Evolutionary conservation across 2,329 filamentous ascomycete species (phyloP).

Genomic region (Raffaelea deltoideospora): DNA sequence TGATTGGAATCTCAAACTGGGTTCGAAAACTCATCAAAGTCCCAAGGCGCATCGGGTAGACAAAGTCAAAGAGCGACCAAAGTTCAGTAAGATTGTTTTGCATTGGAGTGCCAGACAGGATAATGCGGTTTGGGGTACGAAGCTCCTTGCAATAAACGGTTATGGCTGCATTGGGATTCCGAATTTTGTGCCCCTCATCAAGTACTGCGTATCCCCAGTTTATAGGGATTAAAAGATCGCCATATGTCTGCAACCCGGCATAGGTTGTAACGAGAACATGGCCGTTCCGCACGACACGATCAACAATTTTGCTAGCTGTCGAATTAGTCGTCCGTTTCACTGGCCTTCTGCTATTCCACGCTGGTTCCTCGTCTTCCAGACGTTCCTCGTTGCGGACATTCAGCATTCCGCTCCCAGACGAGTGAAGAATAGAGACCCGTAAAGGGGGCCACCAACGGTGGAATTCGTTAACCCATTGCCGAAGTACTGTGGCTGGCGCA

Average conservation of each 20-base stretch:
- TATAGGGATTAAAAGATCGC: conserved; percentile 63
- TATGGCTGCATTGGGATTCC: conserved; percentile 88
- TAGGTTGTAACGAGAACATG: conserved; percentile 95
- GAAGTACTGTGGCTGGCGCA: conserved; percentile 84
- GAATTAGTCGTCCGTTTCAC: conserved; percentile 37
- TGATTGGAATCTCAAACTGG: conserved; percentile 89
- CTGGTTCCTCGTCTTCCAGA: conserved; percentile 38
- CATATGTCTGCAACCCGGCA: conserved; percentile 85
- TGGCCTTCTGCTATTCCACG: conserved; percentile 25
- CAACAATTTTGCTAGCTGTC: conserved; percentile 65
- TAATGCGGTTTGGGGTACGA: conserved; percentile 76
- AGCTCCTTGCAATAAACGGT: conserved; percentile 93
- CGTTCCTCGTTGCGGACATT: conserved; percentile 54
- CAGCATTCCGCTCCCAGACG: conserved; percentile 92
- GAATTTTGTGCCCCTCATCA: conserved; percentile 95
- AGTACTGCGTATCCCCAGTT: conserved; percentile 90
- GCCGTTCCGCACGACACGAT: conserved; percentile 67
- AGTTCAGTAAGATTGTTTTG: too few species aligned
- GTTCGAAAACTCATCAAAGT: conserved; percentile 81
- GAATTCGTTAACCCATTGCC: conserved; percentile 97
- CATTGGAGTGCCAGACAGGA: conserved; percentile 91
- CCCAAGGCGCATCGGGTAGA: conserved; percentile 89
- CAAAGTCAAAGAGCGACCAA: conserved; percentile 96
- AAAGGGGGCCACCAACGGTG: conserved; percentile 99
- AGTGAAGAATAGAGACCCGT: conserved; percentile 85